Percentiles rank a stretch among this genome's conserved stretches.
These are phyloP conservation scores for Purshia tridentata DNA, from an alignment of 306 rosid species.

Conservation along the genomic window DNA sequence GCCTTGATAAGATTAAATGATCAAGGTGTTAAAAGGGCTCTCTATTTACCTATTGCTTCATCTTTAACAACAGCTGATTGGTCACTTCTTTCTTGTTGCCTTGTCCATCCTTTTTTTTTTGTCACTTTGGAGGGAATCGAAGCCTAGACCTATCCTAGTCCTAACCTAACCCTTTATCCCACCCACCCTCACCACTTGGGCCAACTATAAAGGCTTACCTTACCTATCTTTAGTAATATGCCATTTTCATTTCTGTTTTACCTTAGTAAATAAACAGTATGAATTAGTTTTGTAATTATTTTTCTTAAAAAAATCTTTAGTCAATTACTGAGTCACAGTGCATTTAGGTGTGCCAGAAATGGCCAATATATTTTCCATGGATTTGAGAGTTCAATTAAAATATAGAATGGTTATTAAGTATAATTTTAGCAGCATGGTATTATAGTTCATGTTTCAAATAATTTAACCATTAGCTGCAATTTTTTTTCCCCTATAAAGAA, in stretches of 20 bases:
- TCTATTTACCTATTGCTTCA: not conserved
- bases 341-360: slow-evolving; percentile 6
- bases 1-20: not conserved
- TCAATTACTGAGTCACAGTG: not conserved
- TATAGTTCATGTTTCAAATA: not conserved
- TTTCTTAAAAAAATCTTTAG: not conserved
- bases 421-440: not conserved
- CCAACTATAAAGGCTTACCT: no score
- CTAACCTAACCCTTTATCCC: no score
- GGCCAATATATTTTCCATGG: not conserved
- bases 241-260: not conserved
- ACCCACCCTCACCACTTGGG: no score
- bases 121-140: no score
- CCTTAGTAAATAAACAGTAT: not conserved
- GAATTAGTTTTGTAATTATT: not conserved
- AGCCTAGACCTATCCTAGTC: no score
- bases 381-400: not conserved
- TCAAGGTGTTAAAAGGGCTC: not conserved
- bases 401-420: not conserved
- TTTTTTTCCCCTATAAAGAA: not conserved
- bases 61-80: not conserved
- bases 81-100: slow-evolving; percentile 7
- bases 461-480: not conserved
- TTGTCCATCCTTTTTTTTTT: not conserved
- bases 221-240: not conserved